phyloP scores from a whole-genome alignment of 176 grass and related monocot genomes.

The Bromus sterilis region DNA sequence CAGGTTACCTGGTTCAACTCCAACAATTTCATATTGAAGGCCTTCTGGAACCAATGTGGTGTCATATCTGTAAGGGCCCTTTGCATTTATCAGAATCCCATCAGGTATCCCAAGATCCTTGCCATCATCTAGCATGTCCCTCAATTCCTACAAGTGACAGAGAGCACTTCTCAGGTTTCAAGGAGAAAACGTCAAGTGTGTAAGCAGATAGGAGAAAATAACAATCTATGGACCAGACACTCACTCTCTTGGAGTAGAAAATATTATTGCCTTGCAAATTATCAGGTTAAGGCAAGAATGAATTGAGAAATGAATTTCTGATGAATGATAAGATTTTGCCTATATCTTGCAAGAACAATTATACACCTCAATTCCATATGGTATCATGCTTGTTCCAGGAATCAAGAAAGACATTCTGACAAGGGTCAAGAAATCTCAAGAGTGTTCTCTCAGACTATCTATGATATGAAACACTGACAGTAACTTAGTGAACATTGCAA shows the following conservation, averaged over 20 bases:
- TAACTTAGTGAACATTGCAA: not conserved
- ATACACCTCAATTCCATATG: not conserved
- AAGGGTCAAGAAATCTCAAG: conserved; percentile 13
- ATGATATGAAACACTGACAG: not conserved
- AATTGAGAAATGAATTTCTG: not conserved
- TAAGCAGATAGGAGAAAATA: not conserved
- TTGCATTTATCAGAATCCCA: conserved; percentile 81
- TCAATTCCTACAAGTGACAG: conserved; percentile 63
- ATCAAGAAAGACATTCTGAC: not conserved
- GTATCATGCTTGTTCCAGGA: not conserved
- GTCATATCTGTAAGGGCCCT: conserved; percentile 69
- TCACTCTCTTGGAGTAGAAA: not conserved
- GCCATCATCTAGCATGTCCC: conserved; percentile 62
- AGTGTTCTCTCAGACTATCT: not conserved
- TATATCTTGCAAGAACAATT: not conserved
- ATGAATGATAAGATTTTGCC: not conserved
- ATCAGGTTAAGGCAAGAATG: not conserved
- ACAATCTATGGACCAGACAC: not conserved
- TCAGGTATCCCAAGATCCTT: conserved; percentile 70
- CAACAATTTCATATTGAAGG: conserved; percentile 59
- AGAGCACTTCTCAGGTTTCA: not conserved
- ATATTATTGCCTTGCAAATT: not conserved
- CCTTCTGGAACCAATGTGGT: conserved; percentile 47
- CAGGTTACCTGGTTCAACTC: conserved; percentile 69
- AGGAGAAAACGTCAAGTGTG: not conserved